Conservation (phyloP, 768 basidiomycete genomes). For the Kwoniella sp. region DNA sequence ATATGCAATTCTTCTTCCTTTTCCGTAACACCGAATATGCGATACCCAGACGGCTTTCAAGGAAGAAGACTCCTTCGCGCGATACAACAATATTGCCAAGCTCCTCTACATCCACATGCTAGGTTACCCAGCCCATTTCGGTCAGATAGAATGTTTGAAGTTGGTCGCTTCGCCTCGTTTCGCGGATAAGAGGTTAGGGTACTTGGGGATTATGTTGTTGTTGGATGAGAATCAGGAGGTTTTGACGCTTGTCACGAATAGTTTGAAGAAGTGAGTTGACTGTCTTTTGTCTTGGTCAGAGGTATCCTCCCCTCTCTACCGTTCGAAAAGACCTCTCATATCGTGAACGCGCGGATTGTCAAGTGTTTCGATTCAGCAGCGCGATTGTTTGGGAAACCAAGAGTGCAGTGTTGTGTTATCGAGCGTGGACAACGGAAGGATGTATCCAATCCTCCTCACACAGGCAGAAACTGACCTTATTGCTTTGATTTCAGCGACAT, state of each 20-base stretch:
- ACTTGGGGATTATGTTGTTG: conserved; percentile 95
- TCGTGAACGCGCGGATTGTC: too few species aligned
- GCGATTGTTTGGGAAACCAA: too few species aligned
- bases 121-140: conserved; percentile 97
- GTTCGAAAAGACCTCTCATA: too few species aligned
- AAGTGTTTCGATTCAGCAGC: too few species aligned
- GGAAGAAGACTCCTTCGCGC: conserved; percentile 91
- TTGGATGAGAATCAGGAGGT: conserved; percentile 98
- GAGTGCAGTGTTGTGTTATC: too few species aligned
- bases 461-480: neutral
- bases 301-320: too few species aligned
- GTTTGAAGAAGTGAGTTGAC: conserved; percentile 81
- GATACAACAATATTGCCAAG: conserved; percentile 97
- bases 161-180: conserved; percentile 88
- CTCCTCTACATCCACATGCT: conserved; percentile 78
- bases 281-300: neutral
- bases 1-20: too few species aligned
- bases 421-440: too few species aligned
- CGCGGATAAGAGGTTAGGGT: conserved; percentile 92
- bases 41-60: conserved; percentile 95
- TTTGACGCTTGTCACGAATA: conserved; percentile 94
- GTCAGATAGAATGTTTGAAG: conserved; percentile 71
- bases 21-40: too few species aligned
- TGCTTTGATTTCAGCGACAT: conserved; percentile 70
- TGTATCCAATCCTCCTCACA: too few species aligned